Base-by-base conservation (phyloP, 768 basidiomycete species). In the Lactarius hengduanensis region DNA sequence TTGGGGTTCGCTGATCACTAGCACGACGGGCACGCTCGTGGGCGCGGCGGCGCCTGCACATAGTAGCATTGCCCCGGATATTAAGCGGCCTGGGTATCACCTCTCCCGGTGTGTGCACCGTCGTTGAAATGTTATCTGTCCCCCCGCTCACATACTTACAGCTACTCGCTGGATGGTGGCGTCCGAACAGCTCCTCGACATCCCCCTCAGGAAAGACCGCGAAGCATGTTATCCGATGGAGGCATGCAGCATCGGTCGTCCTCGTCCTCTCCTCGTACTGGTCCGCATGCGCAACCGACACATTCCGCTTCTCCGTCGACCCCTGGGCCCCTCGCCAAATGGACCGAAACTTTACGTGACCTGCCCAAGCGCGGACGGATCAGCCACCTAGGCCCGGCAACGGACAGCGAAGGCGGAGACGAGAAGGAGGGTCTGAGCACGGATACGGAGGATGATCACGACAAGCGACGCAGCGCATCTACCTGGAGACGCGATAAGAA, bases 1-100 rank as follows among this genome's bases (percentile, higher is more conserved):
- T 2, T 82, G 89, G 65, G 90, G 88, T 0, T 82, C 89, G 4
- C 81, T 94, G 41, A 86, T 94, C 26, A 84, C 88, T 8, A 85
- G 86, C 64, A 86, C 64, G 43, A 61, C 90, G 0, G 86, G 84
- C 3, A 85, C 86, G 57, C 76, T 93, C 9, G 78, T 82, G 1
- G 90, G 88, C 20, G 82, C 82, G 3, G 84, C 86, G 8, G 82
- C 86, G 0, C 89, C 89, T 0, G 69, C 71, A 11, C 76, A 80
- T 54, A 82, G 76, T 59, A 78, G 77, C 32, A 80, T 80, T 71
- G 85, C 79, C 8, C 89, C 90, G 1, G 82, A 87, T 69, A 72
- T 89, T 43, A 82, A 84, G 70, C 77, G 82, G 54, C 81, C 87
- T 2, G 91, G 91, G 16, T 92, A 86, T 70, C 80, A 82, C 59